Base-by-base conservation (phyloP, 2,329 filamentous ascomycete species). In the Penicillium sp. region DNA sequence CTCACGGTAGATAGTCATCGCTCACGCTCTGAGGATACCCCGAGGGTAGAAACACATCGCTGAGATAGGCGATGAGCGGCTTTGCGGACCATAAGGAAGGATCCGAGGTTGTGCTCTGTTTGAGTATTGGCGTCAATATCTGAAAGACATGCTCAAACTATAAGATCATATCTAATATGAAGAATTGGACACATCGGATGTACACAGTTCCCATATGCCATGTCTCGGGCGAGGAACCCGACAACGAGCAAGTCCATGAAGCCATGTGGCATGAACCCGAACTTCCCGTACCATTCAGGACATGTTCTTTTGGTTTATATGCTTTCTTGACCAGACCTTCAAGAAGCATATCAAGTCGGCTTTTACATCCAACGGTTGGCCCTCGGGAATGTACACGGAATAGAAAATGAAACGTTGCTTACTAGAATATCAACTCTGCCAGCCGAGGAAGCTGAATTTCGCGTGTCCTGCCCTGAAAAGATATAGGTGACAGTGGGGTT, bases 1-100 rank as follows among this genome's bases (percentile, higher is more conserved):
- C 71, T 66, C 61, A 96, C 80, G 89, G 84, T 4, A 92, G 82
- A 77, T 97, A 97, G 77, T 97, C 93, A 15, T 86, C 81, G 1
- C 90, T 94, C 33, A 97, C 93, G 53, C 89, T 95, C 68, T 93
- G 86, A 0, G 93, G 93, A 76, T 90, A 97, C n/a, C 93, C 93
- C 1, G 91, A 88, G 0, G 93, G 93, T 1, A 97, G 83, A 73
- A 97, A 96, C 30, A 93, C 86, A 68, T 92, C 88, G 45, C 93
- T 74, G 1, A 86, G 65, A 66, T 75, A 68, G 78, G 78, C 67
- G 73, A 71, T 22, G 28, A 77, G 63, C 17, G 72, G 66, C 35
- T 64, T 65, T 7, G 64, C 37, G 35, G 70, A 73, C 70, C 72
- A 73, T 64, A 66, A 57, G 35, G 62, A 63, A 1, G 62, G 60